A percentile compares a stretch with the other conserved stretches of the same genome.
Conservation (phyloP, 306 rosid genomes). For the Luffa aegyptiaca region DNA sequence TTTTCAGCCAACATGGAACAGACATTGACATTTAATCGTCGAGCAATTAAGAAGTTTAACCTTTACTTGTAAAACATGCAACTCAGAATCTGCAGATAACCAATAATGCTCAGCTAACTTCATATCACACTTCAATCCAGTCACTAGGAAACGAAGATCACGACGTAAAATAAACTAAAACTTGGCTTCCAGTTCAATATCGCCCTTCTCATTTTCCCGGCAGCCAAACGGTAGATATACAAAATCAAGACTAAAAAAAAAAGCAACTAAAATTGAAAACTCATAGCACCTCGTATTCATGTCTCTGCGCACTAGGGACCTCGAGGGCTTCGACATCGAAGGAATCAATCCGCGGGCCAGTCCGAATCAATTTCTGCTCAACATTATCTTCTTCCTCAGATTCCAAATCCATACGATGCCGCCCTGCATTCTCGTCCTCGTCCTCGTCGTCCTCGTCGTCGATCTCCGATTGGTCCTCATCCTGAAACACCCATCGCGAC, state of each 20-base stretch:
- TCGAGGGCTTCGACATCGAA: conserved; percentile 98
- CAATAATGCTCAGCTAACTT: background rate
- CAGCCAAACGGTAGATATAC: background rate
- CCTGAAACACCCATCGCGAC: conserved; percentile 59
- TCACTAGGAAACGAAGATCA: background rate
- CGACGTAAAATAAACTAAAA: background rate
- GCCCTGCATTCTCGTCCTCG: conserved; percentile 3
- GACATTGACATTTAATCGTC: background rate
- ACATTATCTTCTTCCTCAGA: conserved; percentile 68
- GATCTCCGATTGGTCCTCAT: conserved; percentile 37
- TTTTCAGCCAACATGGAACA: background rate
- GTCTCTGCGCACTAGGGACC: conserved; percentile 69
- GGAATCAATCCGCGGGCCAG: conserved; percentile 89
- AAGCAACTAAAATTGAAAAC: background rate
- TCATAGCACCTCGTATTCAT: conserved; percentile 56
- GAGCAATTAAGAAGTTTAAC: background rate
- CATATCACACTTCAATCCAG: background rate
- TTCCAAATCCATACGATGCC: conserved; percentile 27
- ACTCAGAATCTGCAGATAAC: background rate
- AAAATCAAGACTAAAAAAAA: background rate
- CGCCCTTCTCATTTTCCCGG: background rate
- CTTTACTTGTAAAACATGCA: background rate
- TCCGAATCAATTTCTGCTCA: conserved; percentile 75
- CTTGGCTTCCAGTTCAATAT: background rate
- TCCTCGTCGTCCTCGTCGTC: conserved; percentile 46